These are phyloP conservation scores for Blastocystis sp. DNA, from an alignment of 352 stramenopile species.

Conservation along the genomic window DNA sequence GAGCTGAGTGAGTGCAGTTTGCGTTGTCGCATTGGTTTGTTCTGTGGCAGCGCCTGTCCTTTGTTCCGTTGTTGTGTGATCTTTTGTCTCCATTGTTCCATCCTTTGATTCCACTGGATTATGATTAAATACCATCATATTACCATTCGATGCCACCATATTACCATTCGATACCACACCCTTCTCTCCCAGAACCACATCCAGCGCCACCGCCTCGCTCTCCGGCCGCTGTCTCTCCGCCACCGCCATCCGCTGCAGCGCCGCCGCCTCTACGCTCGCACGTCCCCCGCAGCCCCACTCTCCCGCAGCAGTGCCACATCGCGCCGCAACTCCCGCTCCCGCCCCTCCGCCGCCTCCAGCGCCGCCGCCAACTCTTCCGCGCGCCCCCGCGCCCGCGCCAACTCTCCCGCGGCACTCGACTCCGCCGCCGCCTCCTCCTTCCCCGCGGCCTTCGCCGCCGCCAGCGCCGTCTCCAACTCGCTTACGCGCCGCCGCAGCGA, in stretches of 20 bases:
- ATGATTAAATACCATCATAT: no score
- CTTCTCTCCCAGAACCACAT: conserved; percentile 18
- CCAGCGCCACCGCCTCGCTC: not conserved
- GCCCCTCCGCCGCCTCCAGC: not conserved
- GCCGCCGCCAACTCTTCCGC: not conserved
- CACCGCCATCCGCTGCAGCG: not conserved
- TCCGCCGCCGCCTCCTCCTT: not conserved
- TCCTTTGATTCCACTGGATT: no score
- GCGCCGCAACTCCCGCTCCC: not conserved
- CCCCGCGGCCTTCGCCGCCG: not conserved
- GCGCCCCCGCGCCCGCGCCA: not conserved
- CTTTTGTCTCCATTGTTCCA: no score
- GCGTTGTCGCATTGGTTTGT: no score
- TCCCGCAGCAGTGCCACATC: not conserved
- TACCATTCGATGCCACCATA: no score
- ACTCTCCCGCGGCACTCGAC: not conserved
- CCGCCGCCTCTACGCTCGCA: not conserved
- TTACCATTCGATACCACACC: no score
- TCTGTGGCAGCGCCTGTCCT: no score
- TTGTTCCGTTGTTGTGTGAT: no score
- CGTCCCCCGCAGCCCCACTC: not conserved
- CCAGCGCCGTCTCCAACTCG: not conserved
- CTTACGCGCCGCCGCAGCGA: not conserved
- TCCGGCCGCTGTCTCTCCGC: no score
- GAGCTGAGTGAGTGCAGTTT: no score